These are phyloP conservation scores for Neurospora tetraspora DNA, from an alignment of 495 filamentous ascomycete species.

Conservation along the genomic window DNA sequence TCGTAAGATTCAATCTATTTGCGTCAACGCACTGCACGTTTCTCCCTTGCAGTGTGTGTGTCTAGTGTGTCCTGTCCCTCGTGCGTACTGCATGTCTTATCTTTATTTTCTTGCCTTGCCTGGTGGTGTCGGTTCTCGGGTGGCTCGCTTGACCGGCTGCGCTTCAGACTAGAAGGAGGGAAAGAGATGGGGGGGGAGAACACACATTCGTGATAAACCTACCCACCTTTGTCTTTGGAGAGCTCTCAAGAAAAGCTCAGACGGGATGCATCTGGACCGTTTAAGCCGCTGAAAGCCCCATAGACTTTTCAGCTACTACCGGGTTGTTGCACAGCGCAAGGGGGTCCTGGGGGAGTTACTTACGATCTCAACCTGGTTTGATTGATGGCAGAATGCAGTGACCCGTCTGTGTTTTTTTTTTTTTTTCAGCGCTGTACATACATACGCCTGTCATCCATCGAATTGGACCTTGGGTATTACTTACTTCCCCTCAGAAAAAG, in stretches of 20 bases:
- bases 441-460: not conserved
- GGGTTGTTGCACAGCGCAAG: not conserved
- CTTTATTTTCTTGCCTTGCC: not conserved
- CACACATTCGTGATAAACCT: not conserved
- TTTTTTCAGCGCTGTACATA: not conserved
- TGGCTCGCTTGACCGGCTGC: not conserved
- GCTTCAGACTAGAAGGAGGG: not conserved
- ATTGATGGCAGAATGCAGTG: not conserved
- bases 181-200: not conserved
- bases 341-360: not conserved
- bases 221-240: not conserved
- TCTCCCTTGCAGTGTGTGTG: not conserved
- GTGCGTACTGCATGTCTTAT: not conserved
- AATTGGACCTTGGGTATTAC: not conserved
- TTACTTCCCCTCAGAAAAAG: not conserved
- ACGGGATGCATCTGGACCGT: not conserved
- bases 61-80: not conserved
- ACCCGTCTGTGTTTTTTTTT: not conserved
- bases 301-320: not conserved
- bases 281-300: not conserved
- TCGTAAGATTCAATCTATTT: not conserved
- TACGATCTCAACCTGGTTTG: not conserved
- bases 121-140: not conserved
- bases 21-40: not conserved
- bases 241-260: not conserved